Conservation (phyloP, 345 rosid genomes). For the Capsella bursapastoris region DNA sequence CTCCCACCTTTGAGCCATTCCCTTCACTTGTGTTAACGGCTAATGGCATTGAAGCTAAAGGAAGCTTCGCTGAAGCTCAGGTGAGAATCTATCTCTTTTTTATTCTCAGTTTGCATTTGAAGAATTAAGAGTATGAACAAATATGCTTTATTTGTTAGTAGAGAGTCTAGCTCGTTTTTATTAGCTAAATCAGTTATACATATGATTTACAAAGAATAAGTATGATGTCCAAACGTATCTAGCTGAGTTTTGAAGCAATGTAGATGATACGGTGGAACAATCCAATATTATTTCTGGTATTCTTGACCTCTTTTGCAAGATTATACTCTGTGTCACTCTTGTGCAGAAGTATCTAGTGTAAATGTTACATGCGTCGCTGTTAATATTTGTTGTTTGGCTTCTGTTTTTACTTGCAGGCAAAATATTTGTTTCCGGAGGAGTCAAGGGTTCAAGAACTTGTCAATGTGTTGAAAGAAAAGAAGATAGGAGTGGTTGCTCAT, state of each 20-base stretch:
- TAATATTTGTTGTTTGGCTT: slow-evolving; percentile 23
- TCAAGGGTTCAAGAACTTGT: slow-evolving; percentile 72
- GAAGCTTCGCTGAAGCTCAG: slow-evolving; percentile 96
- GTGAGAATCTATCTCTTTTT: slow-evolving; percentile 33
- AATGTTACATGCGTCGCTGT: not conserved
- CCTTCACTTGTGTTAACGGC: slow-evolving; percentile 74
- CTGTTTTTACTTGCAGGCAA: slow-evolving; percentile 58
- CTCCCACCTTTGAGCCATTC: slow-evolving; percentile 66
- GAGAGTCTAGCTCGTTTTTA: slow-evolving; percentile 1
- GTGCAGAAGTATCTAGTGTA: not conserved
- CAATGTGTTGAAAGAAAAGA: slow-evolving; percentile 72
- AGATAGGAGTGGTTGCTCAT: slow-evolving; percentile 91
- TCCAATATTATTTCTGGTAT: not conserved
- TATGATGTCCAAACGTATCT: not conserved
- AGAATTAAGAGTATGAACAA: slow-evolving; percentile 20
- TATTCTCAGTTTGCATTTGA: not conserved
- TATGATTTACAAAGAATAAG: not conserved
- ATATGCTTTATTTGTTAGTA: not conserved
- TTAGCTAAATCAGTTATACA: not conserved
- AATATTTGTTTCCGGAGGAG: slow-evolving; percentile 77
- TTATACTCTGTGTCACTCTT: not conserved
- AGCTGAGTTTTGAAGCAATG: not conserved
- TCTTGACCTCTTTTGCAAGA: not conserved
- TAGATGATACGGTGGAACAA: slow-evolving; percentile 1
- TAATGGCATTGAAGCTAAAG: slow-evolving; percentile 71